These are phyloP conservation scores for Lactarius hatsudake DNA, from an alignment of 768 basidiomycete species.

Conservation along the genomic window DNA sequence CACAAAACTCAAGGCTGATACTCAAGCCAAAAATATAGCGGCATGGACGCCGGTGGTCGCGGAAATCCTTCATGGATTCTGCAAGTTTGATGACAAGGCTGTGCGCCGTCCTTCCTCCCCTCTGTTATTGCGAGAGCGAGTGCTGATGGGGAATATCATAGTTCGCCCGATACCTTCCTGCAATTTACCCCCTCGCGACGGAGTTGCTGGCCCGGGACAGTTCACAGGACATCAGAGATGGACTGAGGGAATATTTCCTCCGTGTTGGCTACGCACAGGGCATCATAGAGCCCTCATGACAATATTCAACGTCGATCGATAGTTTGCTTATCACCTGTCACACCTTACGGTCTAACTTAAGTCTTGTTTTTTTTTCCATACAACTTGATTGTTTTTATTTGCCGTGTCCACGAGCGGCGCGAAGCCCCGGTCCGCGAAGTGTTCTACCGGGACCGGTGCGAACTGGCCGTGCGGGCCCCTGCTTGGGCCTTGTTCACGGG, in stretches of 20 bases:
- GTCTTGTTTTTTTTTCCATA: neutral
- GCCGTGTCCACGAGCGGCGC: slow-evolving; percentile 58
- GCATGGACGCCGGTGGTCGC: slow-evolving; percentile 99
- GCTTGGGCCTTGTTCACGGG: no score
- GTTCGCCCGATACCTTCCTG: slow-evolving; percentile 86
- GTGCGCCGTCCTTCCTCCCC: slow-evolving; percentile 47
- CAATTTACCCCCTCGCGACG: slow-evolving; percentile 86
- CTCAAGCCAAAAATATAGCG: slow-evolving; percentile 89
- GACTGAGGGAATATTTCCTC: slow-evolving; percentile 74
- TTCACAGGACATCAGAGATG: slow-evolving; percentile 76
- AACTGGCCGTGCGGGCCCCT: slow-evolving; percentile 44
- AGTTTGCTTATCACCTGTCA: slow-evolving; percentile 1
- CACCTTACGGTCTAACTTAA: slow-evolving; percentile 5
- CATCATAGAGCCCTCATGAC: slow-evolving; percentile 55
- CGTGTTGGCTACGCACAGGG: slow-evolving; percentile 74
- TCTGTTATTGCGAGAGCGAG: neutral
- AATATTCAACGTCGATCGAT: neutral
- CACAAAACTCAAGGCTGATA: slow-evolving; percentile 83
- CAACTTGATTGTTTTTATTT: neutral
- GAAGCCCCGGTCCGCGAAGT: slow-evolving; percentile 61
- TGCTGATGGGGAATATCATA: slow-evolving; percentile 34
- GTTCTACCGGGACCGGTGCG: slow-evolving; percentile 63
- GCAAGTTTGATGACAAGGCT: slow-evolving; percentile 84
- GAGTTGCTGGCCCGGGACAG: slow-evolving; percentile 83
- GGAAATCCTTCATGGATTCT: slow-evolving; percentile 89